These are phyloP conservation scores for Rhodocollybia butyracea DNA, from an alignment of 768 basidiomycete genomes.

Conservation along the genomic window DNA sequence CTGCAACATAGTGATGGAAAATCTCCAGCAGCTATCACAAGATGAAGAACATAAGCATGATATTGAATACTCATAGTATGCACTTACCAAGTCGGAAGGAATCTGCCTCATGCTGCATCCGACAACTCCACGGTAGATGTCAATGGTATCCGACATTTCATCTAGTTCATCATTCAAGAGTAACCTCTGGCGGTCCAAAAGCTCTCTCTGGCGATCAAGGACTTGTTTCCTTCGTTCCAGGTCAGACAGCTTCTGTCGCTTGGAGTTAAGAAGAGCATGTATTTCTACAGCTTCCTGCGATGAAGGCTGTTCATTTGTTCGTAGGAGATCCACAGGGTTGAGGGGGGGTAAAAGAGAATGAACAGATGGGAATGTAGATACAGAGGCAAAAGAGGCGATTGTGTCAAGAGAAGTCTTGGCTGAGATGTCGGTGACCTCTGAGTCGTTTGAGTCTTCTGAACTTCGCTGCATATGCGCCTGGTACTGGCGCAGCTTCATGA, in stretches of 20 bases:
- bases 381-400: not conserved
- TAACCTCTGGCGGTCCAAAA: not conserved
- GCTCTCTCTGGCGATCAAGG: slow-evolving; percentile 1
- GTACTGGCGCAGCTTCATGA: not conserved
- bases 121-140: not conserved
- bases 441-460: slow-evolving; percentile 1
- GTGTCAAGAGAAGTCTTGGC: not conserved
- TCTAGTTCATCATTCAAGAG: slow-evolving; percentile 1
- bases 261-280: not conserved
- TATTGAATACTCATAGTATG: not conserved
- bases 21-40: not conserved
- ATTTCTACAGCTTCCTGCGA: not conserved
- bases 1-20: not conserved
- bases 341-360: not conserved
- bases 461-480: not conserved
- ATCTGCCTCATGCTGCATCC: not conserved
- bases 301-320: not conserved
- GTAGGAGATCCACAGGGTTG: not conserved
- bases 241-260: not conserved
- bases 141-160: not conserved
- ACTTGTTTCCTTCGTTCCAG: not conserved
- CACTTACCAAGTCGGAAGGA: not conserved
- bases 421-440: not conserved
- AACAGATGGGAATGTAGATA: not conserved
- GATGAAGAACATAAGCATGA: not conserved